Evolutionary conservation across 1,284 basidiomycete species (phyloP).

Genomic region (Ceratobasidium sp.): DNA sequence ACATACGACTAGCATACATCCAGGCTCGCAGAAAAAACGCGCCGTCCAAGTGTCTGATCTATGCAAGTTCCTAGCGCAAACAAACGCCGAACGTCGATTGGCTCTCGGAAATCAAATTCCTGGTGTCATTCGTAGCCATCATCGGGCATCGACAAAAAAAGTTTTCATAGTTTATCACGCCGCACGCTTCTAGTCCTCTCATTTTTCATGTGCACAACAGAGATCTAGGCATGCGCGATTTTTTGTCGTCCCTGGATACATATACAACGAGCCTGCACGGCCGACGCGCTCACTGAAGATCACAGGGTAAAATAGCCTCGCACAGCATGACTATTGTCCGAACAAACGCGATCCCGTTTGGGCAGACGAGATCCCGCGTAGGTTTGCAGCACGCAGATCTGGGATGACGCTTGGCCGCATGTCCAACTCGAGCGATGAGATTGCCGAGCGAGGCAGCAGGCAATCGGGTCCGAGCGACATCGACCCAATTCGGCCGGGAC

Average conservation of each 20-base stretch:
- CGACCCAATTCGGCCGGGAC: not conserved
- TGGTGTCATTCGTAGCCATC: not conserved
- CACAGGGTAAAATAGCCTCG: slow-evolving; percentile 5
- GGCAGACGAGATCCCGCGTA: not conserved
- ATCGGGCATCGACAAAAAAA: not conserved
- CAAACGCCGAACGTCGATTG: not conserved
- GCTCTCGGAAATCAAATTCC: not conserved
- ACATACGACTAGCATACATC: not conserved
- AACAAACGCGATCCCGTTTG: not conserved
- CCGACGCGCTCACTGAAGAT: not conserved
- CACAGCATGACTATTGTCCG: not conserved
- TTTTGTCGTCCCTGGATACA: not conserved
- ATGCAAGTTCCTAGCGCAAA: not conserved
- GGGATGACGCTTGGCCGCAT: not conserved
- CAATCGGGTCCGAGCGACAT: slow-evolving; percentile 6
- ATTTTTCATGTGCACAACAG: not conserved
- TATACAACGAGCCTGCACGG: not conserved
- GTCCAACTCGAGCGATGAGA: not conserved
- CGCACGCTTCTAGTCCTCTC: not conserved
- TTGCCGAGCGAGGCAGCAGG: not conserved
- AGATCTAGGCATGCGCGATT: not conserved
- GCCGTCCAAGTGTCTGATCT: not conserved
- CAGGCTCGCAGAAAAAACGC: not conserved
- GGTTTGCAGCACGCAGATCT: not conserved
- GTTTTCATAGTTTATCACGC: slow-evolving; percentile 8